Conservation (phyloP, 306 rosid species). For the Medicago ruthenica region DNA sequence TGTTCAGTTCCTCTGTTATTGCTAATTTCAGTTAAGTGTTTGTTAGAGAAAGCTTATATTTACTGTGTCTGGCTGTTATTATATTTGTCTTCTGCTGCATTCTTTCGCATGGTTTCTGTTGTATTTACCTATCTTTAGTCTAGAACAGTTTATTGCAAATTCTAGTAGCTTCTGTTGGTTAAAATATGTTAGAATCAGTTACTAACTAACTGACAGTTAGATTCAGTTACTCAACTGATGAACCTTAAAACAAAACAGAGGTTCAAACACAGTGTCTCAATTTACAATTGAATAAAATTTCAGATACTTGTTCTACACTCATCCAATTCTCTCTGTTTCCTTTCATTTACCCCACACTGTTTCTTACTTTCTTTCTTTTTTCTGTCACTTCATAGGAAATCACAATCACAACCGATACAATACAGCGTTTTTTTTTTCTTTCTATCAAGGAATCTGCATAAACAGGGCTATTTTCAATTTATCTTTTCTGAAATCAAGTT, state of each 20-base stretch:
- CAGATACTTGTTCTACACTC: background rate
- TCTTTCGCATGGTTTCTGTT: background rate
- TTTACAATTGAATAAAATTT: background rate
- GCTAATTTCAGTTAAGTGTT: slow-evolving; percentile 4
- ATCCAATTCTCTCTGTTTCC: background rate
- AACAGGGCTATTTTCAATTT: slow-evolving; percentile 5
- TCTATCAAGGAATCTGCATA: slow-evolving; percentile 7
- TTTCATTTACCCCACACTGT: background rate
- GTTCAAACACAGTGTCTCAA: background rate
- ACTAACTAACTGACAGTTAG: background rate
- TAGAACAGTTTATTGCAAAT: background rate
- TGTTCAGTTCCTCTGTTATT: background rate
- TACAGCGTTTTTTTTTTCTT: slow-evolving; percentile 1
- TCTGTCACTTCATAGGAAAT: background rate
- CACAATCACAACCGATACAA: background rate
- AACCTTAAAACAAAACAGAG: background rate
- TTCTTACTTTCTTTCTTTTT: slow-evolving; percentile 2
- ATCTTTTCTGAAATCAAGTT: slow-evolving; percentile 15
- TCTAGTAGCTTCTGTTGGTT: background rate
- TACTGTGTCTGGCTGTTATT: slow-evolving; percentile 9
- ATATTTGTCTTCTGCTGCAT: background rate
- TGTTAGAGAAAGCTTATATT: background rate
- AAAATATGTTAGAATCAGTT: background rate
- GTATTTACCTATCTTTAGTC: background rate
- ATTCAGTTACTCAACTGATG: background rate